Evolutionary conservation across 2,329 filamentous ascomycete genomes (phyloP), one percentile per base, ranked within the genome.

Genomic region (Myriosclerotinia curreyana): DNA sequence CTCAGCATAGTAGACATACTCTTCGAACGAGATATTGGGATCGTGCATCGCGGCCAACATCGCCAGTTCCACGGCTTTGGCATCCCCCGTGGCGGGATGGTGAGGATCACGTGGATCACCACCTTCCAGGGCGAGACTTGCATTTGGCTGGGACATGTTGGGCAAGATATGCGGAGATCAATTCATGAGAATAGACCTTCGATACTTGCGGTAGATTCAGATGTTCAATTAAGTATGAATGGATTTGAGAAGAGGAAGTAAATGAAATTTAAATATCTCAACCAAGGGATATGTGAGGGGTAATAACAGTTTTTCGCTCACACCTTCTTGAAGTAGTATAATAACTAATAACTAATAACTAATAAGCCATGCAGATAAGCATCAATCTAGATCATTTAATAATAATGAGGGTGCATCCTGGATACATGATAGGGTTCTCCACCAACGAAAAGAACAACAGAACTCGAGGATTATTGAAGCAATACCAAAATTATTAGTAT

Each of bases 1-100:
- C 36, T 71, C 56, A 2, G 74, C 75, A 62, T 73, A 76, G 65
- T 76, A 74, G 58, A 72, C 48, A 63, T 76, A 76, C 65, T 76
- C 74, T 60, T 76, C 75, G 52, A 76, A 76, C 3, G 67, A 65
- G 46, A 76, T 65, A 59, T 44, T 68, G 11, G 70, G 62, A 59
- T 77, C 74, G 70, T 68, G 73, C 1, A 72, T 68, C 38, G 28
- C 8, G n/a, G 22, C 11, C 22, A 50, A 14, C 46, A 61, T 44
- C 12, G 56, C 38, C 25, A 60, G 64, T 50, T 72, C 70, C 3
- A 69, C 64, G 8, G 69, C 60, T 17, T 66, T 59, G 5, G 66
- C 63, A 28, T 38, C 54, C 6, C 40, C 49, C 3, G 34, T 17
- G 5, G 62, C 36, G n/a, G 68, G 64, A 46, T 69, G 66, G 12